Evolutionary conservation across 352 stramenopile species (phyloP), one percentile per base, ranked within the genome.

Genomic region (Phytophthora chlamydospora): DNA sequence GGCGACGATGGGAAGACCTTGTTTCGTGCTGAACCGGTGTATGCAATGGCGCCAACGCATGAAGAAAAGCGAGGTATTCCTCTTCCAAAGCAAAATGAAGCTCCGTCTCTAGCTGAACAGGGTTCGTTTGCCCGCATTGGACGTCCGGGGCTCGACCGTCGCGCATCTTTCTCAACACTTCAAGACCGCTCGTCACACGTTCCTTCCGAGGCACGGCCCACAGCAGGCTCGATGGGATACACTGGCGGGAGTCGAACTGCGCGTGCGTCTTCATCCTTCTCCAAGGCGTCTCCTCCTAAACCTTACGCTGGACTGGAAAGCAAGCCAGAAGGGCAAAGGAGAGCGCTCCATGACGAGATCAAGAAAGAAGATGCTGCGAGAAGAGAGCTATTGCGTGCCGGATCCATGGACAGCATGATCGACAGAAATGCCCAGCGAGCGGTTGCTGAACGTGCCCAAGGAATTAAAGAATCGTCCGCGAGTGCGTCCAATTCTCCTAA

Each of bases 111-210:
- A 17, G 50, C 38, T 12, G 51, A 65, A 14, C 71, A 75, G 24
- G 62, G 48, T 46, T 68, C 42, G 31, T 62, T 52, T 8, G 44
- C 42, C 35, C 38, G 14, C 57, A 55, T 31, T 6, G 62, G 24
- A 34, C 63, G 76, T 2, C 72, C 62, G 21, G 53, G 31, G 8
- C 71, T 89, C 12, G 78, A 89, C 58, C 78, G 79, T 19, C 78
- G 80, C 35, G 62, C 67, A 5, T 89, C 82, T 2, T 85, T 85
- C 45, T 71, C 59, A 33, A 66, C 44, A 13, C 34, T 64, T 14
- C 27, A 46, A 42, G 64, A 66, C 36, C 48, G 52, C n/a, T 59
- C 57, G 21, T 62, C 43, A 36, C 44, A 65, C 19, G 17, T 33
- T 41, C 19, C 38, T 13, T 58, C 65, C 21, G 66, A 33, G 9